Evolutionary conservation across 2,329 filamentous ascomycete genomes (phyloP).

Genomic region (Mariannaea sp.): DNA sequence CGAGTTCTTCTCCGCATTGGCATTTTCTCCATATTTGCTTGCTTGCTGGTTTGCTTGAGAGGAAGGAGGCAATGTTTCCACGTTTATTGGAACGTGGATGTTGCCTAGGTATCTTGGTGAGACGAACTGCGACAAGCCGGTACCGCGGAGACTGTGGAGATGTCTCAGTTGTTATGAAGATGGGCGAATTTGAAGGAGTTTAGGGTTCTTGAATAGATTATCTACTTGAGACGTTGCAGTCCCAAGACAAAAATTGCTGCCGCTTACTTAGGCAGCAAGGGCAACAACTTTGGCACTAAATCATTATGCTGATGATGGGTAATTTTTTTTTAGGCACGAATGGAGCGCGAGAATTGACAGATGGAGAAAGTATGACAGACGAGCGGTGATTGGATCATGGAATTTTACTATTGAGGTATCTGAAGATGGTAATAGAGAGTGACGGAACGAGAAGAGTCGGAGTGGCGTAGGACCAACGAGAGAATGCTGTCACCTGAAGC

Average conservation of each 20-base stretch:
- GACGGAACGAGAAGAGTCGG: background rate
- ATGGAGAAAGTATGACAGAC: too few species aligned
- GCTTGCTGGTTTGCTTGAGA: too few species aligned
- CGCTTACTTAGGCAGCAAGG: too few species aligned
- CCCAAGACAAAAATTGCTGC: too few species aligned
- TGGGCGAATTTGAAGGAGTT: constrained; percentile 1
- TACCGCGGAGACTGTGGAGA: constrained; percentile 12
- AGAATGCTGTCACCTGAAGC: background rate
- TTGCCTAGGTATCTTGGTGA: constrained; percentile 11
- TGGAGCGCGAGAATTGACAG: too few species aligned
- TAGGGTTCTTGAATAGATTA: background rate
- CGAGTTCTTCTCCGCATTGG: constrained; percentile 55
- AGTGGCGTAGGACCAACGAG: background rate
- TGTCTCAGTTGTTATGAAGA: constrained; percentile 13
- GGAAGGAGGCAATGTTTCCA: too few species aligned
- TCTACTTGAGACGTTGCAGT: background rate
- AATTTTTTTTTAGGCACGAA: too few species aligned
- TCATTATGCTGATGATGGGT: too few species aligned
- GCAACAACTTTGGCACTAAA: too few species aligned
- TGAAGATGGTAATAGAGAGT: background rate
- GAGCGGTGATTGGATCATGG: too few species aligned
- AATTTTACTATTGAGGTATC: too few species aligned
- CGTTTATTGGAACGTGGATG: constrained; percentile 18
- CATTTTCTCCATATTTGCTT: constrained; percentile 21
- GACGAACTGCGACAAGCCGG: constrained; percentile 4